Conservation (phyloP, 2,329 filamentous ascomycete species). For the Capronia coronata region DNA sequence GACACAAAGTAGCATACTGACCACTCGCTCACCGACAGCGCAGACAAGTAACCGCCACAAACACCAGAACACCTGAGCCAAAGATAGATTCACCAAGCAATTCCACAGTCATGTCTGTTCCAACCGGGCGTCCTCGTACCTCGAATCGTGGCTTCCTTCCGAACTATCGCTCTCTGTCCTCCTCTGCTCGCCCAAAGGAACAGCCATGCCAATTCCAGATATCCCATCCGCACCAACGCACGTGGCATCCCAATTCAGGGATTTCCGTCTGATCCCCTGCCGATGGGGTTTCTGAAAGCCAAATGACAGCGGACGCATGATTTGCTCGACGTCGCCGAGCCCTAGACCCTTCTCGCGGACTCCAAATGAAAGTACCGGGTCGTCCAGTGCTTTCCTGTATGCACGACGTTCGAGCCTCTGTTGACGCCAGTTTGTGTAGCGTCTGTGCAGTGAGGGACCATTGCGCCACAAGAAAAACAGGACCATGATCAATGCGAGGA, state of each 20-base stretch:
- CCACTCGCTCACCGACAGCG: no score
- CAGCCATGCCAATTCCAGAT: conserved; percentile 19
- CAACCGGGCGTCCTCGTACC: conserved; percentile 12
- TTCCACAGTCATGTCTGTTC: not conserved
- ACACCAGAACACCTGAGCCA: no score
- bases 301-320: conserved; percentile 19
- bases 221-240: conserved; percentile 5
- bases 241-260: conserved; percentile 14
- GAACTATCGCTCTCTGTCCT: conserved; percentile 5
- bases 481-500: conserved; percentile 12
- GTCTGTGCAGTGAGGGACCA: conserved; percentile 13
- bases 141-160: conserved; percentile 3
- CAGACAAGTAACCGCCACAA: no score
- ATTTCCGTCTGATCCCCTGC: conserved; percentile 15
- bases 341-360: conserved; percentile 9
- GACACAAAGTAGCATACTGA: no score
- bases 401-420: conserved; percentile 14
- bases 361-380: conserved; percentile 18
- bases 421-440: conserved; percentile 14
- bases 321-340: conserved; percentile 6
- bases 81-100: not conserved
- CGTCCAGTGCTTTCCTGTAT: conserved; percentile 22
- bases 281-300: conserved; percentile 13
- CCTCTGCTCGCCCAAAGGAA: conserved; percentile 14
- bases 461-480: conserved; percentile 19